Conservation (phyloP, 495 filamentous ascomycete species). For the Neurospora sp. region DNA sequence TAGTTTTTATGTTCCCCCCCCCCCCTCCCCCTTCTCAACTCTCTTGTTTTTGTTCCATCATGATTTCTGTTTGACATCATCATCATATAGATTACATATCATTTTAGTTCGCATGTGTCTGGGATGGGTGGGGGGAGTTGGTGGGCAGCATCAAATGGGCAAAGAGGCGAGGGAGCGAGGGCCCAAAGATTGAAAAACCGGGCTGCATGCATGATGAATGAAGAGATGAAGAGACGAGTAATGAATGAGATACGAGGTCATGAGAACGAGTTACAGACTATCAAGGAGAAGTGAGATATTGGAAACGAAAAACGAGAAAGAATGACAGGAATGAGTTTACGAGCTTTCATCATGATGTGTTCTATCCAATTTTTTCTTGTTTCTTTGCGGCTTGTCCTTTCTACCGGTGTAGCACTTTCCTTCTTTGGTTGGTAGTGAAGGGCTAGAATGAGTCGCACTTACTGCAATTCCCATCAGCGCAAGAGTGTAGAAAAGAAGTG, state of each 20-base stretch:
- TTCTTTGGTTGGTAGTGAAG: background rate
- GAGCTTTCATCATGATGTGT: too few relatives aligned
- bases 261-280: background rate
- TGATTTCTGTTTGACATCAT: background rate
- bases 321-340: background rate
- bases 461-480: background rate
- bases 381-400: background rate
- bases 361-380: background rate
- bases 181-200: background rate
- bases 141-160: background rate
- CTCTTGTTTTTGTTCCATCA: background rate
- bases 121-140: background rate
- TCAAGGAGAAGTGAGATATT: background rate
- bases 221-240: background rate
- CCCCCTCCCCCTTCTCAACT: too few relatives aligned
- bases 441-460: background rate
- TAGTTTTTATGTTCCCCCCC: background rate
- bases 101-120: background rate
- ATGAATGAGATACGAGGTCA: background rate
- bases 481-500: background rate
- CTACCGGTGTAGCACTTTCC: background rate
- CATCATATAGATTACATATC: background rate
- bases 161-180: background rate
- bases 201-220: background rate
- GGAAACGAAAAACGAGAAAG: background rate